Evolutionary conservation across 306 rosid species (phyloP), one percentile per base, ranked within the genome.

Genomic region (Prunus dulcis): DNA sequence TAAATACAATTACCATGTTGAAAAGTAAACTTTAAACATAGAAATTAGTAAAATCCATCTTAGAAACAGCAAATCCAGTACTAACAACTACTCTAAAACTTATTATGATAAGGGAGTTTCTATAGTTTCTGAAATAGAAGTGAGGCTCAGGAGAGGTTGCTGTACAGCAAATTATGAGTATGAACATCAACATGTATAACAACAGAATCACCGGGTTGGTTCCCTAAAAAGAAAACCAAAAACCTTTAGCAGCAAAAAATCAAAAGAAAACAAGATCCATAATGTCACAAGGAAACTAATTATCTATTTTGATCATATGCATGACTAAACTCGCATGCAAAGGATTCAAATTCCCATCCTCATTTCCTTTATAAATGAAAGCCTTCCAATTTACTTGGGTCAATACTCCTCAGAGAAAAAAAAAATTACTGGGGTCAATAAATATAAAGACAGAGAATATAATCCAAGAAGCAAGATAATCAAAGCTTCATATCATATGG

Each of bases 241-340:
- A 58, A 22, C n/a, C 6, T 0, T 2, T 17, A 8, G 20, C 8
- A 52, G 20, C 12, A 2, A 19, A 28, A 30, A 7, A 9, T 1
- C 8, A 51, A 28, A 70, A 51, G 9, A 32, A 30, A 3, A 18
- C 68, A 73, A 58, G 77, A 73, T 73, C 69, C 77, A 25, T 17
- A 10, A 25, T 25, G 12, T 45, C 55, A 67, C 11, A 12, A 41
- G 50, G 25, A 64, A 34, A 19, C 18, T 66, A 41, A 58, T 41
- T 38, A 15, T 58, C 76, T n/a, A 57, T n/a, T 45, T 22, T 41
- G 7, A 23, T 57, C 41, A 41, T 72, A 57, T 72, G 53, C 38
- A 32, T 38, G 67, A 23, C 6, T 3, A 27, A 60, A 45, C 19
- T 10, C 12, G 51, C 56, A 43, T 15, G 25, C 68, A 43, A 60